Evolutionary conservation across 2,329 filamentous ascomycete species (phyloP), one percentile per base, ranked within the genome.

Genomic region (Aspergillus novofumigatus): DNA sequence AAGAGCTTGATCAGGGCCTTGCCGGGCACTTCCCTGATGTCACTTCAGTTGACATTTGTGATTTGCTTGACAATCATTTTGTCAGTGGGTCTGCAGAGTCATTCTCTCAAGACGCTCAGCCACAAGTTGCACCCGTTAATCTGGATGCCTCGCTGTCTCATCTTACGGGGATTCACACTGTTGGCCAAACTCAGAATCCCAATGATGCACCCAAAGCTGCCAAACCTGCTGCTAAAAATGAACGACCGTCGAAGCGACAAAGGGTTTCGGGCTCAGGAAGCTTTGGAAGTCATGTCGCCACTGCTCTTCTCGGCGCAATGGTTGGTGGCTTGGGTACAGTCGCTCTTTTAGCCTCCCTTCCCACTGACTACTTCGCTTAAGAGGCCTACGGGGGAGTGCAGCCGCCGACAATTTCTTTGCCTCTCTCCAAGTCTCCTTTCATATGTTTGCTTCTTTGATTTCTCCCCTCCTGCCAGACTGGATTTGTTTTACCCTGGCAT

Each of bases 241-340:
- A 70, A 49, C 65, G 57, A 35, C 66, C 66, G 0, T 42, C 53
- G 14, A 75, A 76, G 55, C 68, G 68, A 38, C 55, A 58, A 21
- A 75, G 70, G 56, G 58, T 58, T 11, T 53, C 63, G 1, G 59
- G 62, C 25, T 53, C 54, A 9, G 49, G 53, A 3, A 67, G 52
- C 25, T 53, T 77, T 25, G 62, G 66, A 49, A 72, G 69, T 54
- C 73, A 78, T 63, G 74, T 73, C 29, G 69, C 72, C 21, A 73
- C 72, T 28, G 75, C 77, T 26, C 56, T 75, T 2, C 59, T 74
- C 4, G 75, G 77, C 25, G 75, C 74, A 38, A 57, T 77, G 17
- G 67, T 77, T 47, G 77, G 77, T 51, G 72, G 75, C 5, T 65
- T 78, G 35, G 72, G 75, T 23, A 75, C 75, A 17, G 68, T 79